Conservation (phyloP, 345 rosid species). For the Populus ilicifolia region DNA sequence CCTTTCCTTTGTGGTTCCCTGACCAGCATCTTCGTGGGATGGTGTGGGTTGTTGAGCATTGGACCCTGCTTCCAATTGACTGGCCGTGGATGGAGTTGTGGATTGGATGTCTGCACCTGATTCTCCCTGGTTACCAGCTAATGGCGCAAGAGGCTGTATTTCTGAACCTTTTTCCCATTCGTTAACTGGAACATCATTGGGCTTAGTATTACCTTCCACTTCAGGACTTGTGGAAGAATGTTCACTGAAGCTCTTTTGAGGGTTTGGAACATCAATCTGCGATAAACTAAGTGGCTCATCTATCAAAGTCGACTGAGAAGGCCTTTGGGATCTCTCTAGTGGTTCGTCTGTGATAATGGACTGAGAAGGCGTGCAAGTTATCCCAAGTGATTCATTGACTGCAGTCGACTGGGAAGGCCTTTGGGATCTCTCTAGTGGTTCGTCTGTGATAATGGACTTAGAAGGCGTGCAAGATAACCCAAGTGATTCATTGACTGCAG, state of each 20-base stretch:
- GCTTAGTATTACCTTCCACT: conserved; percentile 38
- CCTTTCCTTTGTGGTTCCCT: conserved; percentile 44
- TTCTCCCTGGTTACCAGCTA: conserved; percentile 14
- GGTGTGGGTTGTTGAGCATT: conserved; percentile 1
- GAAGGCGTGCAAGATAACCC: conserved; percentile 1
- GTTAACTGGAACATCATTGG: conserved; percentile 41
- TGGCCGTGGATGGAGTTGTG: neutral
- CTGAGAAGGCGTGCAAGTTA: conserved; percentile 9
- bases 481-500: neutral
- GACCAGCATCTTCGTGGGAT: conserved; percentile 26
- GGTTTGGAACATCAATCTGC: conserved; percentile 23
- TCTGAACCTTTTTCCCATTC: conserved; percentile 48
- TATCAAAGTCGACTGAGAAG: conserved; percentile 4
- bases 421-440: conserved; percentile 1
- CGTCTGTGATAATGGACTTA: conserved; percentile 2
- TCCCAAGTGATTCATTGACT: neutral
- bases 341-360: neutral
- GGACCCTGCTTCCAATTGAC: conserved; percentile 20
- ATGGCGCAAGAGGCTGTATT: conserved; percentile 42
- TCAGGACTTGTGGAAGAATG: conserved; percentile 43
- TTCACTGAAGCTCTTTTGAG: conserved; percentile 38
- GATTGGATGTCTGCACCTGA: conserved; percentile 10
- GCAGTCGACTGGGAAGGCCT: conserved; percentile 9
- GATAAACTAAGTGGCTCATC: conserved; percentile 4
- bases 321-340: conserved; percentile 6